These are phyloP conservation scores for Debaryomyces nepalensis DNA, from an alignment of 1,139 yeast genomes.

Conservation along the genomic window DNA sequence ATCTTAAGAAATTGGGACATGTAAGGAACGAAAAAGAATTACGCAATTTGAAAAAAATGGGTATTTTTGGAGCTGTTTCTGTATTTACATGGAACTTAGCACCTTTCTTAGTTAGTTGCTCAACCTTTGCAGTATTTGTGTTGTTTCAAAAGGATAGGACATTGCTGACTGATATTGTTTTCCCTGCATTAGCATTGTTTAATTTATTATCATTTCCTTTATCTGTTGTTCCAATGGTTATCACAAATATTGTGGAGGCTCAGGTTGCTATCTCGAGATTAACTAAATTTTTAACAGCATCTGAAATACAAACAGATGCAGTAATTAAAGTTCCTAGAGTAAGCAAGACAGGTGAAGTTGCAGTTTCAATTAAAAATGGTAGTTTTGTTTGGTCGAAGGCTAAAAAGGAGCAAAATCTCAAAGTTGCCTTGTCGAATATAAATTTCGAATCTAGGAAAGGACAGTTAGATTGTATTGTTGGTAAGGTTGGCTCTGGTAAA, in stretches of 20 bases:
- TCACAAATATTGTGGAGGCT: constrained; percentile 85
- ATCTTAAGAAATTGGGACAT: constrained; percentile 67
- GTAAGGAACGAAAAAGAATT: constrained; percentile 93
- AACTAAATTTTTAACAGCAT: constrained; percentile 69
- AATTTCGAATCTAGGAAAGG: constrained; percentile 77
- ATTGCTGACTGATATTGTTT: constrained; percentile 87
- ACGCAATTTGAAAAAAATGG: constrained; percentile 74
- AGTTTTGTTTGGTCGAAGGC: constrained; percentile 89
- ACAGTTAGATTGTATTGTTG: constrained; percentile 84
- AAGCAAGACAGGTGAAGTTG: constrained; percentile 61
- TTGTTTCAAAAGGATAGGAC: constrained; percentile 63
- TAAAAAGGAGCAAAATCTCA: constrained; percentile 62
- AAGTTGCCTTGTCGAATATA: constrained; percentile 75
- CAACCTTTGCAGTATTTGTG: constrained; percentile 87
- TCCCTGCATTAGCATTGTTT: constrained; percentile 90
- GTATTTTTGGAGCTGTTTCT: constrained; percentile 73
- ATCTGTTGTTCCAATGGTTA: constrained; percentile 91
- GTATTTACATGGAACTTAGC: constrained; percentile 85
- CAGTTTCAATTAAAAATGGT: constrained; percentile 71
- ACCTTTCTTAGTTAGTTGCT: constrained; percentile 89
- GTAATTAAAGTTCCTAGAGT: constrained; percentile 62
- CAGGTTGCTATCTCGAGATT: constrained; percentile 85
- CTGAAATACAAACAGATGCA: constrained; percentile 83
- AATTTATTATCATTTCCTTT: constrained; percentile 89
- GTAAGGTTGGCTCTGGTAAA: constrained; percentile 93